Percentiles rank a stretch among this genome's conserved stretches.
phyloP scores from a whole-genome alignment of 164 flowering plant species.

The Platanus orientalis region DNA sequence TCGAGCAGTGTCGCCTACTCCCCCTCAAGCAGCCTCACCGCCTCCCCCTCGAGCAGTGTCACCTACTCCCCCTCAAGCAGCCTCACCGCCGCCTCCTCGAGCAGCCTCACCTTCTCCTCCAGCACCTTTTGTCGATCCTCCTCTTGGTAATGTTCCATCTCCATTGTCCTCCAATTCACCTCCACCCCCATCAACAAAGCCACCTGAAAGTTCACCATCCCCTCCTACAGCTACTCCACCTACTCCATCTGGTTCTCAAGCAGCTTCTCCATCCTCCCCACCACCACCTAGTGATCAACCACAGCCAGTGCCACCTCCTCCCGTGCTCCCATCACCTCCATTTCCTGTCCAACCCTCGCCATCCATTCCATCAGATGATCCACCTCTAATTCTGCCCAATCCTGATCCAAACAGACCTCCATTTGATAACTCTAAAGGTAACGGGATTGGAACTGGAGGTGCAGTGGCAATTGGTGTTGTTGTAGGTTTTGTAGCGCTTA shows the following conservation, averaged over 20 bases:
- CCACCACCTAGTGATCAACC: constrained; percentile 11
- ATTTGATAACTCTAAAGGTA: constrained; percentile 19
- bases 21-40: constrained; percentile 12
- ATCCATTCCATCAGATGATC: neutral
- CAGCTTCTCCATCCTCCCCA: constrained; percentile 32
- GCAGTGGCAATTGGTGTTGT: constrained; percentile 34
- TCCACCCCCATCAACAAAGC: constrained; percentile 25
- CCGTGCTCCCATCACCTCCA: constrained; percentile 6
- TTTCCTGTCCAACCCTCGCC: constrained; percentile 12
- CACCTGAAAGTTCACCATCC: constrained; percentile 40
- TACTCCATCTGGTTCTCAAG: constrained; percentile 26
- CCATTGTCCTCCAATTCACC: constrained; percentile 17
- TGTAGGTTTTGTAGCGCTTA: constrained; percentile 29
- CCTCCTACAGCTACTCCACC: constrained; percentile 44
- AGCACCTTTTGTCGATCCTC: too few relatives aligned
- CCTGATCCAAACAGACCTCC: constrained; percentile 16
- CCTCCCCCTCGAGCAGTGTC: constrained; percentile 20
- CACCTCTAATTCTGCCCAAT: neutral
- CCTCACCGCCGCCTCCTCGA: constrained; percentile 19
- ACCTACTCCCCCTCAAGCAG: constrained; percentile 18
- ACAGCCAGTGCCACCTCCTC: constrained; percentile 6
- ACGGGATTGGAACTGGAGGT: constrained; percentile 28
- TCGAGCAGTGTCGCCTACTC: constrained; percentile 13
- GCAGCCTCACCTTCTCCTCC: constrained; percentile 16
- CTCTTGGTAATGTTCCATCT: constrained; percentile 13